Evolutionary conservation across 805 yeast genomes (phyloP).

Genomic region (Barnettozyma californica): DNA sequence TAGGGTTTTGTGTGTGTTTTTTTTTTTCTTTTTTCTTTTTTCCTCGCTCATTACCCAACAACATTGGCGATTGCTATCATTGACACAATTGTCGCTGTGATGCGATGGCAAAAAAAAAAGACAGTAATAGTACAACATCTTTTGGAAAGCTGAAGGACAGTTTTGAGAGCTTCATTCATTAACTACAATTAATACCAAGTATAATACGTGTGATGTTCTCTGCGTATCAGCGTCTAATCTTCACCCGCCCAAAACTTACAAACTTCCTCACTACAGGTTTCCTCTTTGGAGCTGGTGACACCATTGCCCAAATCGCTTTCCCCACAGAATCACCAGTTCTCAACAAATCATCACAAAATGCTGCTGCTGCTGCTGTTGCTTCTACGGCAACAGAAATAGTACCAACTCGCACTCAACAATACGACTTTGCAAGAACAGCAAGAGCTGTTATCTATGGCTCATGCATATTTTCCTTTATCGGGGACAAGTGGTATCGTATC

Average conservation of each 20-base stretch:
- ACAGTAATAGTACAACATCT: too few species aligned
- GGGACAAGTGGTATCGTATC: constrained; percentile 61
- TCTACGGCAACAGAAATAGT: not conserved
- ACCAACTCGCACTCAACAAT: constrained; percentile 18
- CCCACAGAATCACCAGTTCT: constrained; percentile 22
- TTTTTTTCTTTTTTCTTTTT: too few species aligned
- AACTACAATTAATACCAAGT: too few species aligned
- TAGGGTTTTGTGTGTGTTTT: too few species aligned
- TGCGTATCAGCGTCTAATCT: constrained; percentile 25
- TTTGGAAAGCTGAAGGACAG: not conserved
- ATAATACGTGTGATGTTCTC: too few species aligned
- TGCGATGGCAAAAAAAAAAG: too few species aligned
- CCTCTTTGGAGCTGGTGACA: constrained; percentile 73
- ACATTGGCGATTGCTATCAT: too few species aligned
- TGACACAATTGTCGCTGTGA: too few species aligned
- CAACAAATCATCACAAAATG: too few species aligned
- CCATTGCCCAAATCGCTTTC: constrained; percentile 57
- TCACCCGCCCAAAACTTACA: constrained; percentile 44
- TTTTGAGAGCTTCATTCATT: too few species aligned
- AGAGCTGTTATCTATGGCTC: constrained; percentile 72
- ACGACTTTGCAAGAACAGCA: constrained; percentile 50
- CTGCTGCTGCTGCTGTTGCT: too few species aligned
- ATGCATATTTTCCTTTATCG: constrained; percentile 69
- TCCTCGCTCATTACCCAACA: too few species aligned
- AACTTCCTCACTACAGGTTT: constrained; percentile 52